These are phyloP conservation scores for Nymphaea colorata DNA, from an alignment of 164 flowering plant genomes.

Conservation along the genomic window DNA sequence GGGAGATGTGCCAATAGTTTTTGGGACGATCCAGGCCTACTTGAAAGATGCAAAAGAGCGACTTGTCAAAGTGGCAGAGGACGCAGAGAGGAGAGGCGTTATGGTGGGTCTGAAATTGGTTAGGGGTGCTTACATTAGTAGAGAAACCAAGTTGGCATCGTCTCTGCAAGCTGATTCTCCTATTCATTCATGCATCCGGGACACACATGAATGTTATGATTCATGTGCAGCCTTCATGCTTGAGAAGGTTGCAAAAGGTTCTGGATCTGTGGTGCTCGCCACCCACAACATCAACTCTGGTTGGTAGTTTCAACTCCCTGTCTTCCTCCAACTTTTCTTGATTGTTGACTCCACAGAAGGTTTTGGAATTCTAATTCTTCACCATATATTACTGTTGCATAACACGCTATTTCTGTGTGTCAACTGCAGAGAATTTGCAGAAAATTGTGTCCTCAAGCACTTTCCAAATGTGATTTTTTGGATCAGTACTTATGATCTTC, in stretches of 20 bases:
- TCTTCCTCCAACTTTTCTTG: too few species aligned
- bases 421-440: too few species aligned
- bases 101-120: slow-evolving; percentile 71
- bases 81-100: slow-evolving; percentile 59
- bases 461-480: too few species aligned
- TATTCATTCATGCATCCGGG: slow-evolving; percentile 48
- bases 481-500: too few species aligned
- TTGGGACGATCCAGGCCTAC: slow-evolving; percentile 74
- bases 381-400: too few species aligned
- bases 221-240: slow-evolving; percentile 60
- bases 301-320: slow-evolving; percentile 11
- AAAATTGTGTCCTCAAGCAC: too few species aligned
- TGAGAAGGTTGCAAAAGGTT: slow-evolving; percentile 41
- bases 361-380: too few species aligned
- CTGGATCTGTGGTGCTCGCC: slow-evolving; percentile 57
- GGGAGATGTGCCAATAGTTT: slow-evolving; percentile 33
- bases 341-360: too few species aligned
- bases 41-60: slow-evolving; percentile 72
- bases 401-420: too few species aligned
- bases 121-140: slow-evolving; percentile 80
- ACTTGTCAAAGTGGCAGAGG: slow-evolving; percentile 24
- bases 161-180: slow-evolving; percentile 61
- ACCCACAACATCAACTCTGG: slow-evolving; percentile 89
- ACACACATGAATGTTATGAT: slow-evolving; percentile 65
- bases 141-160: slow-evolving; percentile 48